Evolutionary conservation across 805 yeast species (phyloP).

Genomic region (Sugiyamaella floridensis): DNA sequence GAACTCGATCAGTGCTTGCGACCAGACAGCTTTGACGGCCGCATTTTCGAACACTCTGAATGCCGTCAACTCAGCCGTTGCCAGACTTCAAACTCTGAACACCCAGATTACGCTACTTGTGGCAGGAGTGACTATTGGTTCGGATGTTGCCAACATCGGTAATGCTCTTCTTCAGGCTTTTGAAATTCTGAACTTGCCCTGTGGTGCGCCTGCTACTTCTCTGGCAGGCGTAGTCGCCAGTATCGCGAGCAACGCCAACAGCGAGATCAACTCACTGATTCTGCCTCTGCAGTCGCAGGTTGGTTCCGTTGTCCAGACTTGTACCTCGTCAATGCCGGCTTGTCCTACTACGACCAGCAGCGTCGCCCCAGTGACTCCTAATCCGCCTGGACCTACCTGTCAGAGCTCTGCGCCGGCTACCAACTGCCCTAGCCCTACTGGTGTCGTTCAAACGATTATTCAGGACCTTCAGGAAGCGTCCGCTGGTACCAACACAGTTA

Average conservation of each 20-base stretch:
- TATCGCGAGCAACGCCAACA: no score
- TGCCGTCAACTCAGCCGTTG: background rate
- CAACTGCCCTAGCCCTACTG: background rate
- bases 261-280: background rate
- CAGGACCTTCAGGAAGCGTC: background rate
- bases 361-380: background rate
- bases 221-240: no score
- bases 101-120: no score
- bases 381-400: background rate
- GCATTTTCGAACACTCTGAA: background rate
- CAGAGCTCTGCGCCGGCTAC: background rate
- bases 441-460: background rate
- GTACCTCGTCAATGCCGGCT: background rate
- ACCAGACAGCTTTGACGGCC: background rate
- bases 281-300: background rate
- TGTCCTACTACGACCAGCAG: background rate
- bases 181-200: no score
- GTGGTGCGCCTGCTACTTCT: no score
- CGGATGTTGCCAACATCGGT: background rate
- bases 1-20: background rate
- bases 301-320: background rate
- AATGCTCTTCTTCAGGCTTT: no score
- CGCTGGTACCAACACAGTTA: background rate
- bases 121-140: background rate
- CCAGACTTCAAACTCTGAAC: no score